Evolutionary conservation across 306 rosid genomes (phyloP).

Genomic region (Vigna unguiculata): DNA sequence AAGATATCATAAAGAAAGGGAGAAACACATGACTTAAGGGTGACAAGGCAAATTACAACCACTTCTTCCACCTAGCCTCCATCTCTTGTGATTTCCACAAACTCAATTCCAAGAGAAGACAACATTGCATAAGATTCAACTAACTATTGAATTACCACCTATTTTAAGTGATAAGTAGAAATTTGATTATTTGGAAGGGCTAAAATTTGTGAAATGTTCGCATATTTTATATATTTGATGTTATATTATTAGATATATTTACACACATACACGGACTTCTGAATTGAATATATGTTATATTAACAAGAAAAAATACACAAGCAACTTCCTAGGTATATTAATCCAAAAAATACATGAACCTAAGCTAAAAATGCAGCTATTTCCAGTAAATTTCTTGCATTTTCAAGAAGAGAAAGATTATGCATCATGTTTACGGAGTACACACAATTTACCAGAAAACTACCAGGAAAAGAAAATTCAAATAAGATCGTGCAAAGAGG

Average conservation of each 20-base stretch:
- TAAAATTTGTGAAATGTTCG: not conserved
- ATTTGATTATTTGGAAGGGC: not conserved
- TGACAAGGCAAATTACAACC: not conserved
- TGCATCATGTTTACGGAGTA: not conserved
- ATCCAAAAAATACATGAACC: not conserved
- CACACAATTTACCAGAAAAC: not conserved
- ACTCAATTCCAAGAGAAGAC: not conserved
- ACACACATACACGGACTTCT: not conserved
- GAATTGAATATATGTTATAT: not conserved
- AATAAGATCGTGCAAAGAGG: not conserved
- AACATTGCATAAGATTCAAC: not conserved
- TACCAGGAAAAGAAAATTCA: constrained; percentile 8
- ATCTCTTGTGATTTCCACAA: not conserved
- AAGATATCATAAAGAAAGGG: not conserved
- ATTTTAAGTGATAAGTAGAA: not conserved
- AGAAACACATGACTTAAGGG: not conserved
- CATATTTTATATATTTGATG: not conserved
- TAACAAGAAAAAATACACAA: not conserved
- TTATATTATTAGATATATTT: not conserved
- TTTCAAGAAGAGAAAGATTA: not conserved
- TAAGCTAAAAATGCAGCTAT: not conserved
- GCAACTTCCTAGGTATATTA: constrained; percentile 1
- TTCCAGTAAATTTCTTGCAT: not conserved
- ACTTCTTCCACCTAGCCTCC: not conserved
- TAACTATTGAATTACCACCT: not conserved